Evolutionary conservation across 2,329 filamentous ascomycete genomes (phyloP), one percentile per base, ranked within the genome.

Genomic region (Cladosporium phlei): DNA sequence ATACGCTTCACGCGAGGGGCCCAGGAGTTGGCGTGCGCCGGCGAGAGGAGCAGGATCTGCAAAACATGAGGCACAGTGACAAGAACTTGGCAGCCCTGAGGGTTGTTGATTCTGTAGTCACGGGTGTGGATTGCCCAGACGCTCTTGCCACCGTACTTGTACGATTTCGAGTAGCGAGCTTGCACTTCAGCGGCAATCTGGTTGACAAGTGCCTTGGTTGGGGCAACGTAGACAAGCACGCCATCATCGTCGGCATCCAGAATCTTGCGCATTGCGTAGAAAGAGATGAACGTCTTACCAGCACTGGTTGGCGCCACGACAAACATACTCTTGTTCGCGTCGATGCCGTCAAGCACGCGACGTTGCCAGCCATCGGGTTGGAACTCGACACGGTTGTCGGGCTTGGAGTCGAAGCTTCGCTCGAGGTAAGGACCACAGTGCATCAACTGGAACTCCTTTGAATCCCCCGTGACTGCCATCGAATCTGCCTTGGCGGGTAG

Each of bases 281-380:
- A 91, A 1, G 80, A 85, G 49, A 90, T 90, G 62, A 90, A 91
- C 0, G 86, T 91, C 64, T 90, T 91, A 52, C 86, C 86, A 0
- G 86, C 82, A 19, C 82, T 86, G 0, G 86, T 91, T 0, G 86
- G 86, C 0, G 86, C 86, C 7, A 90, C 80, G 0, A 88, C 83
- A 49, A 90, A 82, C 0, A 88, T 68, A 55, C 83, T 88, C 53
- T 81, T 77, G 45, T 85, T 72, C 0, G 73, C 74, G 61, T 91
- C 86, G 28, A 90, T 82, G 29, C 79, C 77, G 52, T 91, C 83
- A 1, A 91, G 71, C 0, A 90, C 85, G 28, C 79, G 72, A 46
- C 83, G 70, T 64, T 91, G 86, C 86, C 86, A 91, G 3, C 76
- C 78, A 67, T 91, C 86, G 1, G 86, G 86, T 4, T 82, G 67